These are phyloP conservation scores for Choiromyces venosus DNA, from an alignment of 495 filamentous ascomycete genomes.

Conservation along the genomic window DNA sequence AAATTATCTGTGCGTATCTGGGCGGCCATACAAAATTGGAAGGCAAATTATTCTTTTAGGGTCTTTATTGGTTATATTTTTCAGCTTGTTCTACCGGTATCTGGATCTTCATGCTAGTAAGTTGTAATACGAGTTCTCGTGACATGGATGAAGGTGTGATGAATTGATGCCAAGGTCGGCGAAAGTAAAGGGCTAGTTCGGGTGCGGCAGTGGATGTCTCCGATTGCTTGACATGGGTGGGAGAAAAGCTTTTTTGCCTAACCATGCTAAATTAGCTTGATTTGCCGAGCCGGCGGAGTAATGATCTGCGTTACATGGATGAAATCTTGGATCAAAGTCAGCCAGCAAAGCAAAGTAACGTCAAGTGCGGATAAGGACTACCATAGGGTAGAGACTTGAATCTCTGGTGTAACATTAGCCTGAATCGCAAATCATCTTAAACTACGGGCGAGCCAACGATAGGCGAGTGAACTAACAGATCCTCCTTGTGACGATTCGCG, in stretches of 20 bases:
- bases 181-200: background rate
- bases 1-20: too few relatives aligned
- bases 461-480: background rate
- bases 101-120: too few relatives aligned
- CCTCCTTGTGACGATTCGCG: background rate
- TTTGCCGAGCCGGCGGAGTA: background rate
- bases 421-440: background rate
- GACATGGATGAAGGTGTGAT: background rate
- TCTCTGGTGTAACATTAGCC: background rate
- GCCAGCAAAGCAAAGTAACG: too few relatives aligned
- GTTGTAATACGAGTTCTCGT: background rate
- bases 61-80: too few relatives aligned
- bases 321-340: background rate
- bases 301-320: background rate
- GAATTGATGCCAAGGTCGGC: background rate
- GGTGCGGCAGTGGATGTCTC: background rate
- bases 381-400: too few relatives aligned
- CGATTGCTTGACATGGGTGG: background rate
- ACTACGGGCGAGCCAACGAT: background rate
- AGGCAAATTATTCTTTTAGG: too few relatives aligned
- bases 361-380: too few relatives aligned
- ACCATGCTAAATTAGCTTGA: background rate
- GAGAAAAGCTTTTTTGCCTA: background rate
- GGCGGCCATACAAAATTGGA: too few relatives aligned
- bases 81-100: too few relatives aligned